These are phyloP conservation scores for Pleurotus pulmonarius DNA, from an alignment of 768 basidiomycete species.

Conservation along the genomic window DNA sequence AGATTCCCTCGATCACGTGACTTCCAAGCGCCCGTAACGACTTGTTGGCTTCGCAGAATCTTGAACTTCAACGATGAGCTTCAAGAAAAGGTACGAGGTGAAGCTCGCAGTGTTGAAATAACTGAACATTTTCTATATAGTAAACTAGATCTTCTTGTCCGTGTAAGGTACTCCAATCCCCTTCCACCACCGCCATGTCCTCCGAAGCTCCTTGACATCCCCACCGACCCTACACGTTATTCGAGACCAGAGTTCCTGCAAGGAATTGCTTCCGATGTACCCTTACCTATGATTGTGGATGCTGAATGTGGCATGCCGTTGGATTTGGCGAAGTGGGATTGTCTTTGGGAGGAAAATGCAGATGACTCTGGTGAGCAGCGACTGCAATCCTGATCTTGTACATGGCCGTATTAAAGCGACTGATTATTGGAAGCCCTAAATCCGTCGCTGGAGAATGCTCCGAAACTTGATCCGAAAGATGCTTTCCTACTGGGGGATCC, in stretches of 20 bases:
- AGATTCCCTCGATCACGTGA: background rate
- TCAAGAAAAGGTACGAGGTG: constrained; percentile 48
- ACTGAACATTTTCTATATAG: constrained; percentile 26
- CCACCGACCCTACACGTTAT: constrained; percentile 87
- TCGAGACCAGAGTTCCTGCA: constrained; percentile 83
- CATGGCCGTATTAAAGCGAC: background rate
- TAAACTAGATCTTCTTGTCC: constrained; percentile 88
- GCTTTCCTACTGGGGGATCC: constrained; percentile 72
- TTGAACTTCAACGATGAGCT: constrained; percentile 34
- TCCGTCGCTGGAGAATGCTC: constrained; percentile 57
- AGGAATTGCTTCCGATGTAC: constrained; percentile 73
- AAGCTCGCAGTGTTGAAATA: too few relatives aligned
- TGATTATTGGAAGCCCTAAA: constrained; percentile 42
- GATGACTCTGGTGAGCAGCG: constrained; percentile 55
- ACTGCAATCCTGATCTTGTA: background rate
- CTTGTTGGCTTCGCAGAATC: background rate
- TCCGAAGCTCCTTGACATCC: constrained; percentile 88
- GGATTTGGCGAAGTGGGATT: constrained; percentile 80
- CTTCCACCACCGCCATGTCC: constrained; percentile 96
- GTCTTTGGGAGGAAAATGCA: constrained; percentile 78
- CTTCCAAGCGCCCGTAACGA: background rate
- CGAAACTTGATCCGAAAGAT: constrained; percentile 69
- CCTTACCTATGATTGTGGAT: constrained; percentile 94
- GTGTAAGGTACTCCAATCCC: constrained; percentile 92
- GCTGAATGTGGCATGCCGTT: constrained; percentile 97